Evolutionary conservation across 805 yeast species (phyloP), one percentile per base, ranked within the genome.

Genomic region (Yarrowia sp.): DNA sequence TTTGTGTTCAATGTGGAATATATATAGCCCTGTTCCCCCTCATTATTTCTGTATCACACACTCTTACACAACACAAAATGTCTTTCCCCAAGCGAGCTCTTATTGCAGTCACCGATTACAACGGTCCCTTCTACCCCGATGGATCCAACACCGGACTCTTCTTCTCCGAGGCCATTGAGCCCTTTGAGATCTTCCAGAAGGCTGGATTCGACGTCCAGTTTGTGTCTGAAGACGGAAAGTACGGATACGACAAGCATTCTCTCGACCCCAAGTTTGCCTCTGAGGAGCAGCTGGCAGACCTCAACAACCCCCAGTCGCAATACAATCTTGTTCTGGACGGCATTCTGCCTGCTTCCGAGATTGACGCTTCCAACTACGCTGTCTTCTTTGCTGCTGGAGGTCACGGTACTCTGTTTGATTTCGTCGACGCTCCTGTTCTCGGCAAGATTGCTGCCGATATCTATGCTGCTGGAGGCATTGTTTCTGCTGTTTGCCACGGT

Each of bases 401-500:
- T 42, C 90, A 87, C 70, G 90, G 84, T 35, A 77, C 87, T 33
- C 68, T 81, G 44, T 83, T 80, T 68, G 90, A 86, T 72, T 85
- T 78, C 74, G 86, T 86, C 50, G 76, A 72, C 3, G 87, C 87
- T 14, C 74, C 71, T 6, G 78, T 71, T 15, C 74, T 86, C 63
- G 84, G 81, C 65, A 67, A 71, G 28, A 65, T 83, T 47, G 86
- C 85, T 18, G 74, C 76, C 33, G 74, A 76, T 22, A 80, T 85
- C 58, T 84, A 81, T 71, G 75, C 74, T 36, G 73, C 80, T 18
- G 83, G 82, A 43, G 89, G 88, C 57, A 80, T 84, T 43, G 80
- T 86, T 28, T 74, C 85, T 47, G 88, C 89, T 14, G 89, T 86
- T 8, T 86, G 90, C 74, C 89, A 86, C 69, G 90, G 88, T 8